Conservation (phyloP, 2,329 filamentous ascomycete species). For the Aureobasidium subglaciale region DNA sequence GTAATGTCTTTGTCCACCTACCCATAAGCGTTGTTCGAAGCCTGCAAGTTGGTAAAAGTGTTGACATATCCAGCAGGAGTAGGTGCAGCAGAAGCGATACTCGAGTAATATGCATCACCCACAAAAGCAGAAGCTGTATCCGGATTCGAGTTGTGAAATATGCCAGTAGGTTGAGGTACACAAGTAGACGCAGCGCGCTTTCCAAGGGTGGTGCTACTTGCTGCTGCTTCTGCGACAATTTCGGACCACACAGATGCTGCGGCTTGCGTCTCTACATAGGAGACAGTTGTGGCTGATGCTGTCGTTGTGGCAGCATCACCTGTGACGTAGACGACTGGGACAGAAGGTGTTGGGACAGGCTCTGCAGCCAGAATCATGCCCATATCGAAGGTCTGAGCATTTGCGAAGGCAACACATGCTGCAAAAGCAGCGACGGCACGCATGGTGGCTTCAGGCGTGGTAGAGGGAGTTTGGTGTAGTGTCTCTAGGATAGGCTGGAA, state of each 20-base stretch:
- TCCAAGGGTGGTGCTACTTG: background rate
- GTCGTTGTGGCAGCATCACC: background rate
- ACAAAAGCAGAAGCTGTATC: constrained; percentile 17
- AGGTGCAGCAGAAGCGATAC: constrained; percentile 15
- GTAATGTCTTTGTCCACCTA: background rate
- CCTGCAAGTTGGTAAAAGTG: constrained; percentile 19
- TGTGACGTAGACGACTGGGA: constrained; percentile 12
- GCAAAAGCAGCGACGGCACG: background rate
- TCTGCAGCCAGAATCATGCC: constrained; percentile 14
- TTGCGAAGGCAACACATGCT: background rate
- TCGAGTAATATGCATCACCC: constrained; percentile 14
- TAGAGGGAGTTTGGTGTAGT: too few relatives aligned
- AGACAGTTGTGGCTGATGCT: background rate
- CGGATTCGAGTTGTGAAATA: background rate
- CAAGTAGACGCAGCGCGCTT: constrained; percentile 7
- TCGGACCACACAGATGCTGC: constrained; percentile 6
- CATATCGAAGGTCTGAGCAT: constrained; percentile 17
- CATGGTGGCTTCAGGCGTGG: background rate
- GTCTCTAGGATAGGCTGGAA: background rate
- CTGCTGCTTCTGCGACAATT: background rate
- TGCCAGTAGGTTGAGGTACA: constrained; percentile 15
- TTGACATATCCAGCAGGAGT: constrained; percentile 16
- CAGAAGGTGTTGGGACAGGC: background rate
- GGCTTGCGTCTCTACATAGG: background rate
- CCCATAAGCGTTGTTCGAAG: constrained; percentile 16